Base-by-base conservation (phyloP, 805 yeast species). In the Tetrapisispora phaffii region DNA sequence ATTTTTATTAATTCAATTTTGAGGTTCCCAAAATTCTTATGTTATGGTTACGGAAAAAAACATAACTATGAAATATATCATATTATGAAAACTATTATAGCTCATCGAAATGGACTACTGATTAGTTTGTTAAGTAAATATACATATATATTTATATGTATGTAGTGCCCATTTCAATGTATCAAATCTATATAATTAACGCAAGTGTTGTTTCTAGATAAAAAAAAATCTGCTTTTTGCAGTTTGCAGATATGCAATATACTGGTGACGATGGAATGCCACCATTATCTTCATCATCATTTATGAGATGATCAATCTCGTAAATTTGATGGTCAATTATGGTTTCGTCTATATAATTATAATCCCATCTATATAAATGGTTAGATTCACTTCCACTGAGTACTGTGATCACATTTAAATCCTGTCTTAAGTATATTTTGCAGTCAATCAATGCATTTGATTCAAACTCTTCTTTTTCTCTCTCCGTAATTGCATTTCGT, bases 311-410 rank as follows among this genome's bases (percentile, higher is more conserved):
- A 39, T 15, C 32, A 41, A 33, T 2, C 36, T 41, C 8, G 15
- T 34, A 34, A 2, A 19, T 16, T 5, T 42, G 42, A 2, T 29
- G 37, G 6, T 46, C 45, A n/a, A 41, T 12, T 4, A 52, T 6
- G 4, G 32, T 33, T 13, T 49, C 50, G 15, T 47, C 47, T 16
- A 29, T 47, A 29, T 36, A 48, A 34, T 58, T 43, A 31, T 47
- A 51, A 2, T 39, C 24, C 59, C 60, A 58, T 21, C 31, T 16
- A 39, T 47, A 50, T 6, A 55, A 10, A 31, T 46, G 44, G 2
- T 56, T 56, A 22, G 42, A 16, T 41, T 55, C 57, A 40, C 60
- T 56, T 4, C 62, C 58, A 41, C 52, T 36, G 2, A 44, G 33
- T 9, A 57, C 47, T 10, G n/a, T 10, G n/a, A 50, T 29, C 21